Conservation (phyloP, 768 basidiomycete species). For the Tremella yokohamensis region DNA sequence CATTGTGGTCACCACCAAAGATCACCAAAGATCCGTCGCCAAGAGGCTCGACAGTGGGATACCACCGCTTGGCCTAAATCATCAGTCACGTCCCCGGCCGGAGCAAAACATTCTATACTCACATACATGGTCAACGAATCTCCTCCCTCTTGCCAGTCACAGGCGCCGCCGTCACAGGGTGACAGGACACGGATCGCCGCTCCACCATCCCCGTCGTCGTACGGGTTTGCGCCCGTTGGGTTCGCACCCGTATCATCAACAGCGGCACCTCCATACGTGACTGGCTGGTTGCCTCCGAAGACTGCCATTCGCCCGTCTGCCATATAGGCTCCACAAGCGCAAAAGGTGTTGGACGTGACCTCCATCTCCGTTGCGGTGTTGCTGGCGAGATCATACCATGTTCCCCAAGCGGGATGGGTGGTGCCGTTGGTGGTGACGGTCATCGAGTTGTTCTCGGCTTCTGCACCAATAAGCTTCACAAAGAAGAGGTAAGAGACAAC, state of each 20-base stretch:
- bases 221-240: conserved; percentile 53
- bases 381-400: conserved; percentile 59
- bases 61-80: conserved; percentile 64
- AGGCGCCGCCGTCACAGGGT: conserved; percentile 61
- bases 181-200: conserved; percentile 74
- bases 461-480: conserved; percentile 10
- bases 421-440: conserved; percentile 47
- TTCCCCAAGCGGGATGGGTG: conserved; percentile 56
- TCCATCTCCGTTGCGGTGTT: conserved; percentile 68
- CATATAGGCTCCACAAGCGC: conserved; percentile 65
- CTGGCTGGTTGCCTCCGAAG: conserved; percentile 67
- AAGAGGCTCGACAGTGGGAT: conserved; percentile 63
- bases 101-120: conserved; percentile 9
- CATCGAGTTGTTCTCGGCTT: conserved; percentile 54
- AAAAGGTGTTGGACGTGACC: conserved; percentile 73
- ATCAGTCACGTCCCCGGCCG: background rate
- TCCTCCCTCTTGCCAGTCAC: conserved; percentile 37
- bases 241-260: conserved; percentile 31
- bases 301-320: conserved; percentile 78
- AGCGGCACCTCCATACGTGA: conserved; percentile 39
- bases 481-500: conserved; percentile 9
- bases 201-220: conserved; percentile 75
- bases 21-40: conserved; percentile 73
- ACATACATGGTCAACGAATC: conserved; percentile 46
- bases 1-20: conserved; percentile 57